Percentiles rank a stretch among this genome's conserved stretches.
phyloP scores from a whole-genome alignment of 1,284 basidiomycete genomes.

The Crucibulum parvulum region DNA sequence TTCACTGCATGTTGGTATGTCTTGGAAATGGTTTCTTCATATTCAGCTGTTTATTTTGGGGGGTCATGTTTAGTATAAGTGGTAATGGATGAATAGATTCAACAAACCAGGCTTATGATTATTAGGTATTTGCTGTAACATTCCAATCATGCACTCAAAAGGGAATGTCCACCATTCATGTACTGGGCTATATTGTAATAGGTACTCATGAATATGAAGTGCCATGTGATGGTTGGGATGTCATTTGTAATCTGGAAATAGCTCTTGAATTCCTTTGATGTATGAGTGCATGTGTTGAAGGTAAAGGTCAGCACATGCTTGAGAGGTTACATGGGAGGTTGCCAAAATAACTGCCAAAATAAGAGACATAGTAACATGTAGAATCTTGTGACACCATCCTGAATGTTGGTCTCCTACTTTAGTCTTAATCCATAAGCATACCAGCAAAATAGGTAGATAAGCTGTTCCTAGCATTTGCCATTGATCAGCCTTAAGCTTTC shows the following conservation, averaged over 20 bases:
- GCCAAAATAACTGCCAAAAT: conserved; percentile 19
- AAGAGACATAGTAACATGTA: conserved; percentile 15
- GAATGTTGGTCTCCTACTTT: neutral
- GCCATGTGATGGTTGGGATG: conserved; percentile 24
- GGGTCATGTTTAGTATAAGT: conserved; percentile 8
- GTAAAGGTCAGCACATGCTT: conserved; percentile 9
- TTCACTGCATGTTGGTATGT: conserved; percentile 3
- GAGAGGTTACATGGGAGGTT: conserved; percentile 11
- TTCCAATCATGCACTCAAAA: conserved; percentile 23
- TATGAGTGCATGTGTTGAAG: conserved; percentile 19
- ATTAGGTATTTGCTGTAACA: conserved; percentile 19
- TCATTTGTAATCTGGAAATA: conserved; percentile 16
- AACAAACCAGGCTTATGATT: conserved; percentile 15
- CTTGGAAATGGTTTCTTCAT: conserved; percentile 7
- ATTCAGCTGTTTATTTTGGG: conserved; percentile 7
- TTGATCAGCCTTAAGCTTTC: neutral
- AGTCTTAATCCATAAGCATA: neutral
- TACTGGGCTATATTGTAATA: conserved; percentile 22
- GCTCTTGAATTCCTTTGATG: conserved; percentile 10
- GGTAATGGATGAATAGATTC: neutral
- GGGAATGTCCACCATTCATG: conserved; percentile 21
- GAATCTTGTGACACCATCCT: conserved; percentile 6
- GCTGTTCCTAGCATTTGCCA: neutral
- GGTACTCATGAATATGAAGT: conserved; percentile 19
- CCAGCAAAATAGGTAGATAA: neutral